Base-by-base conservation (phyloP, 1,139 yeast species). In the Diutina neorugosa region DNA sequence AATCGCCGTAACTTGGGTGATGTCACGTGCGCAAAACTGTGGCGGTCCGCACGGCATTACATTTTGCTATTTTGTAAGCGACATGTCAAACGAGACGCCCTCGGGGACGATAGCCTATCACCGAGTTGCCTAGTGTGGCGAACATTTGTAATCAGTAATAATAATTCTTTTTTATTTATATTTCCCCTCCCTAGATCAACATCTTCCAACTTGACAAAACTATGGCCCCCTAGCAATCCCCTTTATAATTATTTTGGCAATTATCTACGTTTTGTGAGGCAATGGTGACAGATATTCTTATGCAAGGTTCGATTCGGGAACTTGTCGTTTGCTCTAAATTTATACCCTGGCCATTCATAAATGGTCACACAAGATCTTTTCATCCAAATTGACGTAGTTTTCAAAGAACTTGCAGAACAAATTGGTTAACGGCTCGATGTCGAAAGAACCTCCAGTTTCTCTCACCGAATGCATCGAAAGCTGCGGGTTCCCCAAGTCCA, bases 401-500 rank as follows among this genome's bases (percentile, higher is more conserved):
- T 63, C 81, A 64, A 81, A 88, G 65, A 77, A 90, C 19, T 80
- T 73, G 59, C 70, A 74, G 65, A 86, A 88, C 58, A 91, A 72
- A 52, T 70, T 69, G 52, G 81, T 76, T 56, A 89, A 80, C 57
- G 76, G 74, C 50, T 73, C 81, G 43, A 91, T 73, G 68, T 91
- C 98, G 53, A 70, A 74, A 19, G 89, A 68, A 8, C 97, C 97
- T 44, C 96, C 93, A 2, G 96, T 91, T 68, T 93, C 98, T 66
- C 98, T 80, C 56, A 89, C 85, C 1, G 96, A 86, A 65, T 93
- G 98, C 98, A 93, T 93, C 54, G 95, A 84, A 61, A 93, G 73
- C 65, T 91, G 96, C 2, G 98, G 96, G 64, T 89, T 90, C 54
- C 98, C 98, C 55, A 93, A 71, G 67, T 93, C 98, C 56, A 93